Evolutionary conservation across 2,329 filamentous ascomycete genomes (phyloP), one percentile per base, ranked within the genome.

Genomic region (Phialocephala subalpina): DNA sequence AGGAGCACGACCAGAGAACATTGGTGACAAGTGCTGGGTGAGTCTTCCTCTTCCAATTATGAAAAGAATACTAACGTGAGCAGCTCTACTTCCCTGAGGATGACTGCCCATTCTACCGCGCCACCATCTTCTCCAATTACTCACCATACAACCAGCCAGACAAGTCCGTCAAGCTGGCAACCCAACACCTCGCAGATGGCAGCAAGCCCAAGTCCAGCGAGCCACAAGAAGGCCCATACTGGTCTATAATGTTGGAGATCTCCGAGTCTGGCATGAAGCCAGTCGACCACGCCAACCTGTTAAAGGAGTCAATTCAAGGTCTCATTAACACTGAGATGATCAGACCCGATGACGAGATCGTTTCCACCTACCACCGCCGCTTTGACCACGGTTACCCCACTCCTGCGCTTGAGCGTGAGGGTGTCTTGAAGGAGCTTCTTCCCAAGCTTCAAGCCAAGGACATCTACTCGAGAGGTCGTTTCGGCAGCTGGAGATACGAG

Each of bases 91-190:
- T 98, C 89, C 96, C 96, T 69, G 96, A 99, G 82, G 92, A 97
- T 81, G 91, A 99, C 87, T 97, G 94, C 86, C 94, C 94, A 79
- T 99, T 99, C 87, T 99, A 99, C 87, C 93, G 96, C 74, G 96
- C 96, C 77, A 99, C 96, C 78, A 98, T 99, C 84, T 99, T 99
- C 89, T 98, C 95, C 82, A 99, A 99, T 88, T 99, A 99, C 87
- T 98, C 96, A 25, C 96, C 95, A 61, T 90, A 97, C 88, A 99
- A 99, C 86, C 96, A 98, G 84, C 96, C 96, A 38, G 84, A 92
- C 72, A 85, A 89, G 66, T 89, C 90, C 65, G 90, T 86, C 78
- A 96, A 97, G 86, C 89, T 99, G 64, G 88, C 94, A 45, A 98
- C 96, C 25, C 83, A 93, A 73, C 92, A 94, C 80, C 86, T 94